Base-by-base conservation (phyloP, 169 alveolate genomes). In the Eimeria zaria region DNA sequence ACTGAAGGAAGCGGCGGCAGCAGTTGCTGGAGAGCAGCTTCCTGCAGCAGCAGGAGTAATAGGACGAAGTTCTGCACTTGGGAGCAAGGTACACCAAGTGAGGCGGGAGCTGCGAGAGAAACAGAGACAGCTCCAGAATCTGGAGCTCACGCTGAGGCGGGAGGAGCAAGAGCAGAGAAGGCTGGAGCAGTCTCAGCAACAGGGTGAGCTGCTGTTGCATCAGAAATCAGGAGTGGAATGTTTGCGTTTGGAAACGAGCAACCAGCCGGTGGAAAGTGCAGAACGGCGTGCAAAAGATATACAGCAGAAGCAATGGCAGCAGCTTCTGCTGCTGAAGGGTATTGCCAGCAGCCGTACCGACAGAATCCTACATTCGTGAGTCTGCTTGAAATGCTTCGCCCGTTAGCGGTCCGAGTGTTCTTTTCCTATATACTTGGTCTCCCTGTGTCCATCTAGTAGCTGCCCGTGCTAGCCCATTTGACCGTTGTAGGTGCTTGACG, bases 261-360 rank as follows among this genome's bases (percentile, higher is more conserved):
- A 0, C 44, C 30, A 55, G 95, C 24, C 44, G 73, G 58, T 67
- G 67, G 95, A 39, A n/a, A 60, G 30, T 8, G 85, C 83, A 6
- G 87, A 88, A 30, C 83, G 33, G 67, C 95, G 67, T 27, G 55
- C 83, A 1, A 69, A 2, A 6, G 85, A 53, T 22, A 67, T 30
- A 39, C 95, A 88, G 51, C 53, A 88, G 95, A 41, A 27, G 95
- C 95, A 88, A 55, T 30, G 67, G 22, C 71, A 30, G 71, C 95
- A 88, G 39, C 30, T 62, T 71, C 62, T 88, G 85, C 71, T 88
- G 85, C 67, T 67, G 39, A 88, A 53, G 85, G 95, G 85, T 16
- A 88, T 69, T 67, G 95, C 92, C 51, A 85, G 48, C 92, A 85
- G 92, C 92, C 58, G 62, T 14, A 85, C 92, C 58, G 95, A 88